A percentile compares a stretch with the other conserved stretches of the same genome.
Evolutionary conservation across 2,329 filamentous ascomycete species (phyloP).

Genomic region (Phialophora expanda): DNA sequence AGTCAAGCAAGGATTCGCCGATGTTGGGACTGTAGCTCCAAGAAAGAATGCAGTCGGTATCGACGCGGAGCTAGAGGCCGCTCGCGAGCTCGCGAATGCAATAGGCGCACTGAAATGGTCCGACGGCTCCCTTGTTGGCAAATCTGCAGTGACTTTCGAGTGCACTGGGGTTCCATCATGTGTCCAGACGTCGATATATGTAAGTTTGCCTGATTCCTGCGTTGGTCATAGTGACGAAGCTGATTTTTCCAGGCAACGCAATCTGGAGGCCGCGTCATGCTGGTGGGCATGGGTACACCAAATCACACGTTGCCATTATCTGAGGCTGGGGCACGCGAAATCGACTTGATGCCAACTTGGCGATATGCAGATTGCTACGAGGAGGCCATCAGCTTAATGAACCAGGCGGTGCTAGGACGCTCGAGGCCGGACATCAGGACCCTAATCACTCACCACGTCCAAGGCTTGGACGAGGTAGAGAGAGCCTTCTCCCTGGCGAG

Average conservation of each 20-base stretch:
- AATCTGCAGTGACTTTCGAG: conserved; percentile 66
- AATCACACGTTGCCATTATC: conserved; percentile 76
- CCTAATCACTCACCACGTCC: conserved; percentile 4
- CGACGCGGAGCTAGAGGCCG: background rate
- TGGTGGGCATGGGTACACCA: conserved; percentile 71
- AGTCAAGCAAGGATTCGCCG: background rate
- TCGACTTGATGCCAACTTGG: conserved; percentile 72
- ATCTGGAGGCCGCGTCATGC: conserved; percentile 67
- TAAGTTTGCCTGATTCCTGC: conserved; percentile 55
- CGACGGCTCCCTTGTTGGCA: background rate
- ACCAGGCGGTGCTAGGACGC: background rate
- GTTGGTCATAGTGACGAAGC: conserved; percentile 50
- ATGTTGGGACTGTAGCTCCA: background rate
- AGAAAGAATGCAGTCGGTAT: background rate
- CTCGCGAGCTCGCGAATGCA: background rate
- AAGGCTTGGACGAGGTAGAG: background rate
- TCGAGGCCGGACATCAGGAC: background rate
- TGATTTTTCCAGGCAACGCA: conserved; percentile 56
- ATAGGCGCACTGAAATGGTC: background rate
- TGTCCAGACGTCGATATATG: conserved; percentile 59
- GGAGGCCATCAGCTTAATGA: conserved; percentile 63
- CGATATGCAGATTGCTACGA: conserved; percentile 73
- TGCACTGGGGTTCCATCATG: conserved; percentile 67
- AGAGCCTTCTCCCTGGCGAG: conserved; percentile 3
- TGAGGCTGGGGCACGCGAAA: conserved; percentile 74